A percentile compares a stretch with the other conserved stretches of the same genome.
Conservation (phyloP, 495 filamentous ascomycete species). For the Ascodesmis nigricans region DNA sequence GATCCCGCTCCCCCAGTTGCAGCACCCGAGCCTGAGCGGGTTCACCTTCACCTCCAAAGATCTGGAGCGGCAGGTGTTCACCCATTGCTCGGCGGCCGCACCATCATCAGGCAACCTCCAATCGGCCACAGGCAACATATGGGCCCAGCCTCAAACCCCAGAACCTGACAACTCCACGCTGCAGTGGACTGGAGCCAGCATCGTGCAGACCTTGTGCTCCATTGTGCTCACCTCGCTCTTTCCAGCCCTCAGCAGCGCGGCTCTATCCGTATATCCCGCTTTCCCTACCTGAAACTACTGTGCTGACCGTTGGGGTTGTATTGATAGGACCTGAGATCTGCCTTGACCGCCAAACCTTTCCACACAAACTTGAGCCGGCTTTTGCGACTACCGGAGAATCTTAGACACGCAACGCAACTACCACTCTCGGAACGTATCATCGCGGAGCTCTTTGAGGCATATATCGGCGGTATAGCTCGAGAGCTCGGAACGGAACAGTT, state of each 20-base stretch:
- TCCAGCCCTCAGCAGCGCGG: background rate
- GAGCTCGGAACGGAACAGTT: slow-evolving; percentile 10
- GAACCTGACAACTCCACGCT: background rate
- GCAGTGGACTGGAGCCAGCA: background rate
- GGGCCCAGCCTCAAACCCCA: background rate
- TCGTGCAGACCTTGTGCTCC: background rate
- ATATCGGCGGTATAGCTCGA: slow-evolving; percentile 14
- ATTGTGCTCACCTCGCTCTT: background rate
- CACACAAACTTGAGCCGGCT: slow-evolving; percentile 15
- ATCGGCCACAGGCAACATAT: no score
- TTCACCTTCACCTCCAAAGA: background rate
- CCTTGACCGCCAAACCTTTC: slow-evolving; percentile 10
- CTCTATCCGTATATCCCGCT: background rate
- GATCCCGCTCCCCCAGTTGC: background rate
- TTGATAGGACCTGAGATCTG: slow-evolving; percentile 11
- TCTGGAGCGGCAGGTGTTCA: background rate
- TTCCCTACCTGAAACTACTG: background rate
- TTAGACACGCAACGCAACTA: slow-evolving; percentile 4
- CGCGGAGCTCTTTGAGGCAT: slow-evolving; percentile 14
- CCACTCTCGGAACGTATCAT: slow-evolving; percentile 12
- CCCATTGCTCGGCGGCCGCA: no score
- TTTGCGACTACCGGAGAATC: slow-evolving; percentile 10
- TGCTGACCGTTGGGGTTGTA: no score
- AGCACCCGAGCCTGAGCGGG: background rate
- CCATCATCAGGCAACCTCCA: no score